Evolutionary conservation across 2,329 filamentous ascomycete species (phyloP).

Genomic region (Hymenotorrendiella dingleyae): DNA sequence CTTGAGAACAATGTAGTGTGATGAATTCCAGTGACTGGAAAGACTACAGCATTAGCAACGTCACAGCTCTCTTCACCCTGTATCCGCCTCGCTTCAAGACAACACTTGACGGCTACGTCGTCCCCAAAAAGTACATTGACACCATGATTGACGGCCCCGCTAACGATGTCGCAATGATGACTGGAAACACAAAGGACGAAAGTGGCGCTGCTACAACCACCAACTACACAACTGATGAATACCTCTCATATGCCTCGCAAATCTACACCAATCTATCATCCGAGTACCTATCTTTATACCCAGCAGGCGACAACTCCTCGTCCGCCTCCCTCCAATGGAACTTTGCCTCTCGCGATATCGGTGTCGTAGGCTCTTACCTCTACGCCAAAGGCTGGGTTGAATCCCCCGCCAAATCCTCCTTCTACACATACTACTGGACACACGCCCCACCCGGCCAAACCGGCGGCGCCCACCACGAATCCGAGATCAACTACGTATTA

Average conservation of each 20-base stretch:
- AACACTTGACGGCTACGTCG: constrained; percentile 21
- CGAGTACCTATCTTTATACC: constrained; percentile 22
- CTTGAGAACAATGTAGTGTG: too few relatives aligned
- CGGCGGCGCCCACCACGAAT: constrained; percentile 27
- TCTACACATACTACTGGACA: constrained; percentile 30
- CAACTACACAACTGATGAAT: constrained; percentile 26
- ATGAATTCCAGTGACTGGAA: too few relatives aligned
- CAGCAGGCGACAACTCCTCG: constrained; percentile 19
- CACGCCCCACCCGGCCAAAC: constrained; percentile 26
- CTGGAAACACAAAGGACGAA: constrained; percentile 33
- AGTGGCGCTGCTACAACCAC: constrained; percentile 23
- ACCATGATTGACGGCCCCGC: constrained; percentile 24
- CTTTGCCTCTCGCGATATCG: constrained; percentile 24
- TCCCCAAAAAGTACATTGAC: constrained; percentile 19
- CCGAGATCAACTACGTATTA: constrained; percentile 30
- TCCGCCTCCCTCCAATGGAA: constrained; percentile 23
- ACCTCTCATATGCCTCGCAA: constrained; percentile 15
- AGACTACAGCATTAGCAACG: too few relatives aligned
- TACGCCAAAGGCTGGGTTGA: constrained; percentile 27
- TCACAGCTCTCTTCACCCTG: too few relatives aligned
- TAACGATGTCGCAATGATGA: constrained; percentile 33
- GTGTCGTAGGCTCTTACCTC: constrained; percentile 23
- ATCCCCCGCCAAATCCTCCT: constrained; percentile 15
- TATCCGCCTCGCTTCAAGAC: too few relatives aligned
- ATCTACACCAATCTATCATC: constrained; percentile 10